phyloP scores from a whole-genome alignment of 495 filamentous ascomycete genomes.

The Neurospora africana region DNA sequence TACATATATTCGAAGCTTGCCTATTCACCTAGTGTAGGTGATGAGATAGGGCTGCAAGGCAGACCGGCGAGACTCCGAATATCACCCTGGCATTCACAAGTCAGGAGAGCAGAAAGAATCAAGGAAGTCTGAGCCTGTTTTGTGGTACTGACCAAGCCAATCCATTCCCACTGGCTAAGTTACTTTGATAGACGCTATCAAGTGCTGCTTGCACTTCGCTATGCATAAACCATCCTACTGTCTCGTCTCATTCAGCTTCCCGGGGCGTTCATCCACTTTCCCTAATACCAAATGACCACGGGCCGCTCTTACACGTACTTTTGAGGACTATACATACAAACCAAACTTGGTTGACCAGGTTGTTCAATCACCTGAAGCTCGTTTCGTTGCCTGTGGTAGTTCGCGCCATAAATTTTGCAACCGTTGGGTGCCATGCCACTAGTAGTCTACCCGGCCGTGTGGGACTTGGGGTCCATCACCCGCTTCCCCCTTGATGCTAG shows the following conservation, averaged over 20 bases:
- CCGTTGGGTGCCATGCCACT: neutral
- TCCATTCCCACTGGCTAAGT: neutral
- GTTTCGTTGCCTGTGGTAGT: neutral
- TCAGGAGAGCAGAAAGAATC: neutral
- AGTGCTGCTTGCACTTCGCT: neutral
- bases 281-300: neutral
- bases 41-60: too few species aligned
- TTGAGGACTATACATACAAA: neutral
- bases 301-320: neutral
- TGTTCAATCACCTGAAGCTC: neutral
- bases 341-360: neutral
- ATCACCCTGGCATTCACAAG: neutral
- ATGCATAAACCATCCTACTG: neutral
- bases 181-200: neutral
- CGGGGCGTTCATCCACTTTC: neutral
- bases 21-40: too few species aligned
- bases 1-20: too few species aligned
- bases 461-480: neutral
- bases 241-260: neutral
- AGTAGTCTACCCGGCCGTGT: neutral
- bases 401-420: neutral
- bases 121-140: neutral
- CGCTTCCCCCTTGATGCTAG: slow-evolving; percentile 45
- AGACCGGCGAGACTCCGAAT: too few species aligned
- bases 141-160: neutral